Evolutionary conservation across 1,139 yeast genomes (phyloP).

Genomic region (Kazachstania sp.): DNA sequence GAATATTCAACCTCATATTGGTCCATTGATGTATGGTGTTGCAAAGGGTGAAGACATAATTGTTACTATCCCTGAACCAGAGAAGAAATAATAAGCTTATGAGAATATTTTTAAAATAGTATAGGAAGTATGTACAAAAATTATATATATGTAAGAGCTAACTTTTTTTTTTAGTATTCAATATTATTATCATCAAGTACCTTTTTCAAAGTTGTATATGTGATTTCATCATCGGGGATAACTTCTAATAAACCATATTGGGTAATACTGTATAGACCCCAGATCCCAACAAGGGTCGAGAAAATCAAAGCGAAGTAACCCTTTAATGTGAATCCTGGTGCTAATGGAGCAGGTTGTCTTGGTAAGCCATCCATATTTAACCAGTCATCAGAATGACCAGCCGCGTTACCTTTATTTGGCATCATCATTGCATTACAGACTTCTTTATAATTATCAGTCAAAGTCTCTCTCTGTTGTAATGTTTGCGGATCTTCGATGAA

Average conservation of each 20-base stretch:
- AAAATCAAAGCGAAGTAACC: constrained; percentile 57
- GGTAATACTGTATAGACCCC: constrained; percentile 49
- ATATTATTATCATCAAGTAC: constrained; percentile 12
- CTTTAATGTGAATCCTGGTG: constrained; percentile 58
- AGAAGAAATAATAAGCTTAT: too few species aligned
- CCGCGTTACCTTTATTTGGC: constrained; percentile 57
- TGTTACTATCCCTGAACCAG: not conserved
- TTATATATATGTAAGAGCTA: not conserved
- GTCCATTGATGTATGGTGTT: constrained; percentile 66
- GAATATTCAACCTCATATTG: constrained; percentile 89
- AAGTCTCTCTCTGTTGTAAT: constrained; percentile 37
- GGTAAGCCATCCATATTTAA: constrained; percentile 50
- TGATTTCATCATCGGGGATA: constrained; percentile 36
- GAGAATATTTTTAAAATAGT: too few species aligned
- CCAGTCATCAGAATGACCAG: constrained; percentile 47
- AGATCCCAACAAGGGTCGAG: constrained; percentile 48
- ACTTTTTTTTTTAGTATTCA: constrained; percentile 2
- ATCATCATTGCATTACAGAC: constrained; percentile 42
- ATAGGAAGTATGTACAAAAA: not conserved
- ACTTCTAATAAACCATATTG: constrained; percentile 57
- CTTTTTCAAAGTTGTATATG: constrained; percentile 11
- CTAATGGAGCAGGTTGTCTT: constrained; percentile 48
- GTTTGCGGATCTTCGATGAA: constrained; percentile 57
- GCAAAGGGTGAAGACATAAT: constrained; percentile 32
- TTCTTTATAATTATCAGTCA: constrained; percentile 41